Evolutionary conservation across 805 yeast species (phyloP).

Genomic region (Ogataea polymorpha): DNA sequence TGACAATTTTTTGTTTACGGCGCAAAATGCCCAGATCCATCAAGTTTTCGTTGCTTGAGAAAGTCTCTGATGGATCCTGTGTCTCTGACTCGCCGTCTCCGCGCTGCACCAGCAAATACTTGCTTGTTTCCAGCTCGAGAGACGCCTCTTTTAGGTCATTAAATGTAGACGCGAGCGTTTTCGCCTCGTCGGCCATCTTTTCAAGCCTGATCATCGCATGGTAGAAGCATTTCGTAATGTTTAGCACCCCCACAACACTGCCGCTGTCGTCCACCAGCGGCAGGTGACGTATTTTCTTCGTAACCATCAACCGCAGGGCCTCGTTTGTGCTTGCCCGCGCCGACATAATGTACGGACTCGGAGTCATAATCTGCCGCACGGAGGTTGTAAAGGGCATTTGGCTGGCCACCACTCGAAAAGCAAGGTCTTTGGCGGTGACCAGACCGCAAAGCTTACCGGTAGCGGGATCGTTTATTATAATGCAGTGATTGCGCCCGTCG

Average conservation of each 20-base stretch:
- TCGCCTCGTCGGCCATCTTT: conserved; percentile 37
- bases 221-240: conserved; percentile 45
- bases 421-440: conserved; percentile 46
- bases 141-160: conserved; percentile 26
- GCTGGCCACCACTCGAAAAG: conserved; percentile 38
- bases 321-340: conserved; percentile 39
- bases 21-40: conserved; percentile 26
- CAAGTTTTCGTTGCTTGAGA: conserved; percentile 20
- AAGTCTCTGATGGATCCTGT: conserved; percentile 14
- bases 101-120: conserved; percentile 16
- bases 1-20: conserved; percentile 28
- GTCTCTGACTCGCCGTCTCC: conserved; percentile 13
- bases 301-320: conserved; percentile 42
- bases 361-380: conserved; percentile 40
- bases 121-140: conserved; percentile 18
- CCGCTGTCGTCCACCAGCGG: conserved; percentile 38
- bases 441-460: conserved; percentile 36
- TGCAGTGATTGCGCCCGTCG: conserved; percentile 39
- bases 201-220: conserved; percentile 44
- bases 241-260: conserved; percentile 40
- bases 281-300: conserved; percentile 40
- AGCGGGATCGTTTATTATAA: conserved; percentile 33
- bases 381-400: conserved; percentile 26
- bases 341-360: conserved; percentile 35
- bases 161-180: conserved; percentile 31